A percentile compares a stretch with the other conserved stretches of the same genome.
phyloP scores from a whole-genome alignment of 495 filamentous ascomycete species.

The Xylaria scruposa region DNA sequence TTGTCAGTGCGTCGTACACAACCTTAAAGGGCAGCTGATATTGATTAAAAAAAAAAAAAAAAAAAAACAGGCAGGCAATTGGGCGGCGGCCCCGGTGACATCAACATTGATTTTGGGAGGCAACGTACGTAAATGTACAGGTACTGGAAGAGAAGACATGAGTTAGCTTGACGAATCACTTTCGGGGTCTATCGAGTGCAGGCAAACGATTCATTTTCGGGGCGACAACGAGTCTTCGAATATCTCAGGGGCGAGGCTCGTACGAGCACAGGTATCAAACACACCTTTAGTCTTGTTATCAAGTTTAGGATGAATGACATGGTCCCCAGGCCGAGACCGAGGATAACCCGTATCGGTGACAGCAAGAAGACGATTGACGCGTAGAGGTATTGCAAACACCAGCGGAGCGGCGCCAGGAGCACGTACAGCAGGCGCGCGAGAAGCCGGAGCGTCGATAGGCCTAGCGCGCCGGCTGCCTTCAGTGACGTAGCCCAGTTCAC shows the following conservation, averaged over 20 bases:
- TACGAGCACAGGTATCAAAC: constrained; percentile 17
- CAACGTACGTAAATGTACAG: constrained; percentile 63
- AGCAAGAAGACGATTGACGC: constrained; percentile 39
- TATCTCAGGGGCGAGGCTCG: constrained; percentile 8
- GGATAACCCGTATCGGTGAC: constrained; percentile 45
- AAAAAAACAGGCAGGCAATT: neutral
- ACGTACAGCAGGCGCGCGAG: constrained; percentile 38
- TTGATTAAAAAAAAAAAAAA: no score
- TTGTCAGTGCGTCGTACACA: constrained; percentile 26
- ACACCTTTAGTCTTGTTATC: constrained; percentile 70
- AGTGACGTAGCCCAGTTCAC: constrained; percentile 31
- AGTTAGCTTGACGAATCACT: constrained; percentile 32
- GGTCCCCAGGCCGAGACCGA: constrained; percentile 37
- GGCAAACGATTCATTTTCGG: neutral
- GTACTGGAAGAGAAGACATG: constrained; percentile 50
- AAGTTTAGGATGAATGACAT: constrained; percentile 42
- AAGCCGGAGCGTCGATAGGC: constrained; percentile 34
- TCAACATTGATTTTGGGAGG: neutral
- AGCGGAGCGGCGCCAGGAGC: constrained; percentile 44
- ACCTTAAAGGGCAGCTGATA: neutral
- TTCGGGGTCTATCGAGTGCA: neutral
- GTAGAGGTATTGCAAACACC: constrained; percentile 46
- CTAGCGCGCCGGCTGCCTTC: constrained; percentile 40
- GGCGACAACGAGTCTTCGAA: neutral
- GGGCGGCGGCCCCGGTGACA: neutral